phyloP scores from a whole-genome alignment of 2,329 filamentous ascomycete genomes.

The Dactylonectria estremocensis region DNA sequence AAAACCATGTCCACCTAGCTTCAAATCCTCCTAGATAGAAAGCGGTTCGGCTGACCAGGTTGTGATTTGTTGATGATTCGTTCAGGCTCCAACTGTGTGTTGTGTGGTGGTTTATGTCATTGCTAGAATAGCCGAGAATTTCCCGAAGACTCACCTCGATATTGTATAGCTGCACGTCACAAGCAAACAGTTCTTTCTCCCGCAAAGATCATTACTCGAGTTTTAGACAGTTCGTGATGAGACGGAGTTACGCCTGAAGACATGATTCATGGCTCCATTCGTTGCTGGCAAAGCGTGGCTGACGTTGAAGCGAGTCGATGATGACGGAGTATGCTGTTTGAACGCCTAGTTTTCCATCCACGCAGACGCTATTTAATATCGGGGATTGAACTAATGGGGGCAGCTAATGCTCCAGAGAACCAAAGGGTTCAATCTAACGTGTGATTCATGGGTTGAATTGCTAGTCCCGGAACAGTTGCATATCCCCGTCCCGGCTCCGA shows the following conservation, averaged over 20 bases:
- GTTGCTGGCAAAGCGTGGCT: constrained; percentile 1
- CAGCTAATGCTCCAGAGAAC: no score
- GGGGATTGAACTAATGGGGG: no score
- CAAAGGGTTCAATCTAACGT: no score
- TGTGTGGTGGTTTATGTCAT: constrained; percentile 20
- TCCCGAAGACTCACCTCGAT: neutral
- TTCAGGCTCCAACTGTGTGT: neutral
- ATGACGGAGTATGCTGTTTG: no score
- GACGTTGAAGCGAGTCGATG: no score
- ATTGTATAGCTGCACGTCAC: neutral
- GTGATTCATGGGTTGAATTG: no score
- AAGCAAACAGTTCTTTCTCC: neutral
- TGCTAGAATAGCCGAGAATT: constrained; percentile 22
- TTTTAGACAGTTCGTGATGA: neutral
- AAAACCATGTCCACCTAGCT: neutral
- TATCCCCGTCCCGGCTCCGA: constrained; percentile 42
- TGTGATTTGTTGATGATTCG: constrained; percentile 8
- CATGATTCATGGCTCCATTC: neutral
- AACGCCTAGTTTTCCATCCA: no score
- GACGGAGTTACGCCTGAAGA: no score
- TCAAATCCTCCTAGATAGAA: neutral
- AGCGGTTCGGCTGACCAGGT: constrained; percentile 1
- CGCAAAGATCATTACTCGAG: neutral
- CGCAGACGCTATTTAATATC: no score
- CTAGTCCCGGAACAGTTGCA: neutral